These are phyloP conservation scores for Onygenales sp. DNA, from an alignment of 2,329 filamentous ascomycete genomes.

Conservation along the genomic window DNA sequence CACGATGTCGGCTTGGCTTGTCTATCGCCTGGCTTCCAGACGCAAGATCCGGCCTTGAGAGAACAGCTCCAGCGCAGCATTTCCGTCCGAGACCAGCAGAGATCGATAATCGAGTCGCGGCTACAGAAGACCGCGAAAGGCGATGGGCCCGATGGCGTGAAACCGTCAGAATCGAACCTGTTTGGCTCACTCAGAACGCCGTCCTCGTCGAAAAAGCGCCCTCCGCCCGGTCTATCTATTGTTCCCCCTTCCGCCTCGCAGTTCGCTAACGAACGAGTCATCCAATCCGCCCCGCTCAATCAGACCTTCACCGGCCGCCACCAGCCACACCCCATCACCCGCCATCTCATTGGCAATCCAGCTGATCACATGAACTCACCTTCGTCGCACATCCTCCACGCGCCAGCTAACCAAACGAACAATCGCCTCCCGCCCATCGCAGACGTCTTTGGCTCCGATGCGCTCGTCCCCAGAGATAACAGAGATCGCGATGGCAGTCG, in stretches of 20 bases:
- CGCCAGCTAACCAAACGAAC: conserved; percentile 76
- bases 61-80: conserved; percentile 91
- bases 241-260: conserved; percentile 87
- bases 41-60: conserved; percentile 92
- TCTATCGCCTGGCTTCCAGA: conserved; percentile 89
- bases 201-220: conserved; percentile 40
- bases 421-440: conserved; percentile 90
- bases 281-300: conserved; percentile 89
- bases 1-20: conserved; percentile 92
- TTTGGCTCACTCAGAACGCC: conserved; percentile 33
- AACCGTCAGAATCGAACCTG: conserved; percentile 42
- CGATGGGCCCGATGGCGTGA: conserved; percentile 53
- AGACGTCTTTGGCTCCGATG: conserved; percentile 79
- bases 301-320: conserved; percentile 92
- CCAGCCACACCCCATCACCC: conserved; percentile 63
- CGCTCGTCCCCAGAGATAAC: conserved; percentile 42
- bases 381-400: conserved; percentile 70
- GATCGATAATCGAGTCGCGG: conserved; percentile 87
- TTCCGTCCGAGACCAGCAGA: conserved; percentile 85
- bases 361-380: conserved; percentile 33
- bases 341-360: conserved; percentile 71
- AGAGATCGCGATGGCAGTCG: conserved; percentile 4
- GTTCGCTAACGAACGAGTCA: conserved; percentile 88
- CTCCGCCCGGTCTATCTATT: conserved; percentile 80
- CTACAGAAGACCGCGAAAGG: conserved; percentile 80